Base-by-base conservation (phyloP, 768 basidiomycete genomes). In the Xerocomus spinulosus region DNA sequence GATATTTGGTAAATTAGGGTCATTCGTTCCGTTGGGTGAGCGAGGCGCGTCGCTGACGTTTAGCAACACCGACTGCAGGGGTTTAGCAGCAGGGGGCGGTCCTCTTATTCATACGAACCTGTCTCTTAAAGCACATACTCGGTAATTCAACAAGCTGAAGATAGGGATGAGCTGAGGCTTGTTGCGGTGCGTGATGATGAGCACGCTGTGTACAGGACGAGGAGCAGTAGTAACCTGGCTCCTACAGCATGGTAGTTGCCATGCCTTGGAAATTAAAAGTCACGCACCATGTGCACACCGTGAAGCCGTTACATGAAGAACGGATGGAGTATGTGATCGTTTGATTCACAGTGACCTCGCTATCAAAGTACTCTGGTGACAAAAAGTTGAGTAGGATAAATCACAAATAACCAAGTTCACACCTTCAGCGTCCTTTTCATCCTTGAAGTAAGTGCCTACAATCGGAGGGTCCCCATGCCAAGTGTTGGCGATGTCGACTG, bases 1-100 rank as follows among this genome's bases (percentile, higher is more conserved):
- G 8, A 67, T 24, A 18, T 61, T 62, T 9, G 57, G 58, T 14
- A 49, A 35, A 6, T 5, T 50, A 20, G 55, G 40, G 7, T 45
- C 50, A 8, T 20, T 41, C 37, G 41, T 28, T 9, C 17, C 20
- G 5, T 42, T 44, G 24, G 46, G 48, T n/a, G 21, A 26, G 34
- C 15, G 4, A 10, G 46, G 20, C 21, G 37, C 9, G 9, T 37
- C 42, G 24, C n/a, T 32, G 24, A 49, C 37, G 26, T 54, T 44
- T 17, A 49, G 18, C 9, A 43, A 18, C 14, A 13, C 18, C 1
- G 48, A 48, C 58, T 61, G 28, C 25, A 21, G 21, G 13, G 20
- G 3, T 33, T 59, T 36, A 57, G 47, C 13, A 21, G 9, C 26
- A 8, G 29, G n/a, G 30, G 26, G n/a, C 3, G 9, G 23, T 18